Evolutionary conservation across 495 filamentous ascomycete genomes (phyloP).

Genomic region (Penicillium flavigenum): DNA sequence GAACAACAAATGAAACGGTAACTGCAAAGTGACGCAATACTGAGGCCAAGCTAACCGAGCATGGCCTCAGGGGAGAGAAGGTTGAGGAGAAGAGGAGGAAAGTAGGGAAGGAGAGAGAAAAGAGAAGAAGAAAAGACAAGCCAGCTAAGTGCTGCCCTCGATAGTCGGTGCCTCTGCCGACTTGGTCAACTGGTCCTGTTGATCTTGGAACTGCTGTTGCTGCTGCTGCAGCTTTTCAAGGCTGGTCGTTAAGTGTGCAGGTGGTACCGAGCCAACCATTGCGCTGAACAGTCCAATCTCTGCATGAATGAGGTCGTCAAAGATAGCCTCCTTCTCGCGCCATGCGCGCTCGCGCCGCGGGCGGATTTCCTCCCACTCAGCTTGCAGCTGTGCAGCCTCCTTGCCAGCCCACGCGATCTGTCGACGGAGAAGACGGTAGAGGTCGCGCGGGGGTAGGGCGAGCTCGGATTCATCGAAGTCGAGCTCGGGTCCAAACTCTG

Average conservation of each 20-base stretch:
- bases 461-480: slow-evolving; percentile 73
- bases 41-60: not conserved
- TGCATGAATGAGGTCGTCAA: slow-evolving; percentile 59
- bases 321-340: slow-evolving; percentile 73
- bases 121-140: not conserved
- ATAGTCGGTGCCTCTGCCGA: slow-evolving; percentile 12
- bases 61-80: not conserved
- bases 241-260: slow-evolving; percentile 23
- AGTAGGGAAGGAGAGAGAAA: not conserved
- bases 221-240: slow-evolving; percentile 33
- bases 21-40: not conserved
- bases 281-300: slow-evolving; percentile 49
- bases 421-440: slow-evolving; percentile 70
- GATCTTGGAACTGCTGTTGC: slow-evolving; percentile 24
- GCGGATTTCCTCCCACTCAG: slow-evolving; percentile 64
- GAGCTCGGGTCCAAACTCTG: slow-evolving; percentile 38
- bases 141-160: slow-evolving; percentile 13
- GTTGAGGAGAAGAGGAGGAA: not conserved
- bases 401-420: slow-evolving; percentile 80
- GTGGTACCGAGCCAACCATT: slow-evolving; percentile 28
- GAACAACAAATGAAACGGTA: not conserved
- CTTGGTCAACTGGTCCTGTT: slow-evolving; percentile 28
- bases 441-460: slow-evolving; percentile 61
- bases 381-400: slow-evolving; percentile 61
- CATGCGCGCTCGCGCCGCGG: slow-evolving; percentile 72